Base-by-base conservation (phyloP, 1,284 basidiomycete genomes). In the Sporisorium iseilematis-ciliati region DNA sequence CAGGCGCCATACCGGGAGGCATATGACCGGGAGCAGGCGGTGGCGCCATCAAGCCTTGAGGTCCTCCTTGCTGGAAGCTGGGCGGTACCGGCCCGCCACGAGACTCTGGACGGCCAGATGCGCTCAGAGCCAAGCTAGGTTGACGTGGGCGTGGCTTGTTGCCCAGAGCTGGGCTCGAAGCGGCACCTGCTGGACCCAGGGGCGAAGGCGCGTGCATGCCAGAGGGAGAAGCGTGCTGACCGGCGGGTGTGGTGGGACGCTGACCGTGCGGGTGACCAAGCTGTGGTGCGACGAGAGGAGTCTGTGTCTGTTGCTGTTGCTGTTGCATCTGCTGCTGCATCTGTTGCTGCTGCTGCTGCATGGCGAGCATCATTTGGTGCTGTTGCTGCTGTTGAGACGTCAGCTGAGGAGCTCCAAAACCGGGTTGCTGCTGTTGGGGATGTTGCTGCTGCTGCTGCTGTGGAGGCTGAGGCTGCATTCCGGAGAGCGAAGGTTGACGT, bases 191-290 rank as follows among this genome's bases (percentile, higher is more conserved):
- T 7, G 60, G 65, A 25, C 63, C 70, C 63, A 74, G 68, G 40
- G 68, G 74, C 42, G 69, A 78, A 21, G 57, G 78, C 29, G 53
- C 75, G 16, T 60, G 80, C 71, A 65, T 80, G 65, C 56, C 69
- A 23, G 56, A 69, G 43, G 55, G 67, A 26, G 58, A 80, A 33
- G 55, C 74, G 43, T 59, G 66, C 56, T 62, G 77, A 20, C 57
- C 75, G 31, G 65, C 68, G 12, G 62, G 65, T 6, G 66, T 76
- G 26, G 57, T 56, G 14, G 67, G 60, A 11, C 80, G 78, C 46
- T 65, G 68, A 61, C 51, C 69, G 16, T 75, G 72, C 2, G 72
- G 58, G 29, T 68, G 71, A 10, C 57, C 62, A n/a, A 69, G 66
- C 40, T 68, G 67, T 1, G 72, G 62, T 41, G 72, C 62, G 16